These are phyloP conservation scores for Xylaria telfairii DNA, from an alignment of 495 filamentous ascomycete species.

Conservation along the genomic window DNA sequence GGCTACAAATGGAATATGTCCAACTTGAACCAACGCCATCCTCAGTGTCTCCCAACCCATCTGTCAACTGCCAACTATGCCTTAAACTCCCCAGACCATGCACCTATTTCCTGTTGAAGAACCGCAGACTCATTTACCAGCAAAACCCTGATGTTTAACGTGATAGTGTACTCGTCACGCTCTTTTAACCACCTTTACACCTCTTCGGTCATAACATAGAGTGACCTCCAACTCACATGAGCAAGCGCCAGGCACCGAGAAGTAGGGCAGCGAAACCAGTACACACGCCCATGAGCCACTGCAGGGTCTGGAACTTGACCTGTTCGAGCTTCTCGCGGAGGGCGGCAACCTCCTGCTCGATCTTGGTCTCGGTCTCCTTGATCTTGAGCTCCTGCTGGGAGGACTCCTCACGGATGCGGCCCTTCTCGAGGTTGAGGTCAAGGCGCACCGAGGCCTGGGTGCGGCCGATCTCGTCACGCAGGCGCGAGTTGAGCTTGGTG, in stretches of 20 bases:
- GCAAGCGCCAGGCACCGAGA: conserved; percentile 93
- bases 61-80: not conserved
- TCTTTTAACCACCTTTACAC: not conserved
- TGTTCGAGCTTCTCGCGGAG: conserved; percentile 90
- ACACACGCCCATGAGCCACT: conserved; percentile 98
- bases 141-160: not conserved
- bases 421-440: conserved; percentile 96
- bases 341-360: conserved; percentile 96
- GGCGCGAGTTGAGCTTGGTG: conserved; percentile 83
- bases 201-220: not conserved
- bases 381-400: conserved; percentile 98
- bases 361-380: conserved; percentile 97
- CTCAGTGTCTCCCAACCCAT: not conserved
- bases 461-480: conserved; percentile 91
- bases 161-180: conserved; percentile 1
- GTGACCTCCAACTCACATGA: conserved; percentile 54
- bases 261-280: conserved; percentile 90
- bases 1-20: not conserved
- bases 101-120: not conserved
- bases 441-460: conserved; percentile 91
- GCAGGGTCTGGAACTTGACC: conserved; percentile 96
- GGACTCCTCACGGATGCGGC: conserved; percentile 93
- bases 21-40: not conserved
- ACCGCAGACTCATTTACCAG: not conserved
- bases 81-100: conserved; percentile 13